Percentiles rank a stretch among this genome's conserved stretches.
phyloP scores from a whole-genome alignment of 2,329 filamentous ascomycete species.

The Cladosporium colombiae region DNA sequence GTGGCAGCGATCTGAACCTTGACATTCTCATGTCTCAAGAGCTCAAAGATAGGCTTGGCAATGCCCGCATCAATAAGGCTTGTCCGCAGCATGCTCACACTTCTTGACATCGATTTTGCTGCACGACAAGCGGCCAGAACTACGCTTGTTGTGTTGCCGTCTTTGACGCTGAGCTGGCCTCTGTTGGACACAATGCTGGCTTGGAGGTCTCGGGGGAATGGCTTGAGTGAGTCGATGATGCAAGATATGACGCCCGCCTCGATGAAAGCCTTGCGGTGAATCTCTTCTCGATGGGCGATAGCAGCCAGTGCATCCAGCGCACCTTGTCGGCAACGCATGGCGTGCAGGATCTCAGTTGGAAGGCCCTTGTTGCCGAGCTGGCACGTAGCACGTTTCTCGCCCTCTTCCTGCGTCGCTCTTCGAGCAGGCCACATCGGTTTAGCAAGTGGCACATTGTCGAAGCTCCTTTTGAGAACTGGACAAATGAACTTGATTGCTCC shows the following conservation, averaged over 20 bases:
- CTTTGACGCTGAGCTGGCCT: conserved; percentile 35
- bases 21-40: conserved; percentile 72
- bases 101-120: conserved; percentile 78
- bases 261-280: conserved; percentile 78
- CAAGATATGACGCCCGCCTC: conserved; percentile 78
- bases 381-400: conserved; percentile 32
- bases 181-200: conserved; percentile 13
- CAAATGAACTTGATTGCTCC: conserved; percentile 63
- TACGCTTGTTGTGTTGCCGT: conserved; percentile 77
- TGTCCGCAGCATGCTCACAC: conserved; percentile 80
- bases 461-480: conserved; percentile 65
- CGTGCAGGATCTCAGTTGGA: conserved; percentile 63
- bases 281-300: conserved; percentile 77
- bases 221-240: conserved; percentile 78
- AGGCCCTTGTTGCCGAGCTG: conserved; percentile 64
- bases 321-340: conserved; percentile 73
- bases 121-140: conserved; percentile 83
- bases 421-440: conserved; percentile 57
- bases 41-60: conserved; percentile 71
- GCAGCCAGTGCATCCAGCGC: conserved; percentile 79
- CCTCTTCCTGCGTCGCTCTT: not conserved
- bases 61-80: conserved; percentile 84
- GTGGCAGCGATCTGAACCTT: conserved; percentile 86
- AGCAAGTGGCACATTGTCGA: conserved; percentile 57
- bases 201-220: conserved; percentile 30